These are phyloP conservation scores for Coprinellus aureogranulatus DNA, from an alignment of 768 basidiomycete genomes.

Conservation along the genomic window DNA sequence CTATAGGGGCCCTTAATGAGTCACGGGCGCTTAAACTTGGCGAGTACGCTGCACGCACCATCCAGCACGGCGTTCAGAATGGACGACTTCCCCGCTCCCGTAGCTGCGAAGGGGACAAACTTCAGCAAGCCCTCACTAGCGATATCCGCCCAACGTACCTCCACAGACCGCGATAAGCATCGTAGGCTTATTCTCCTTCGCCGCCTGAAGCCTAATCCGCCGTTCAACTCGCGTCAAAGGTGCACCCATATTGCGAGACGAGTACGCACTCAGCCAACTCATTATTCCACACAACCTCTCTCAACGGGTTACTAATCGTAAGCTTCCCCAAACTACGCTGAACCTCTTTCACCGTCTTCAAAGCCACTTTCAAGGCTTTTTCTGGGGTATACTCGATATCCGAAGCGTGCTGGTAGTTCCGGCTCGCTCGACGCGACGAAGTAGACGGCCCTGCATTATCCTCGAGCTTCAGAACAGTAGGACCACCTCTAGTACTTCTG, in stretches of 20 bases:
- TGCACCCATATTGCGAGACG: not conserved
- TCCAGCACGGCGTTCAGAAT: slow-evolving; percentile 60
- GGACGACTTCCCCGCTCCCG: slow-evolving; percentile 62
- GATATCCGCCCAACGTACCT: slow-evolving; percentile 30
- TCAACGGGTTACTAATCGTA: slow-evolving; percentile 50
- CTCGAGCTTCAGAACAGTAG: too few relatives aligned
- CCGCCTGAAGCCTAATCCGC: not conserved
- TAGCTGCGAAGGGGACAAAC: slow-evolving; percentile 32
- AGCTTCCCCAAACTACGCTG: slow-evolving; percentile 40
- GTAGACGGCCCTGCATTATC: not conserved
- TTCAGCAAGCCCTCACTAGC: not conserved
- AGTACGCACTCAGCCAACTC: slow-evolving; percentile 46
- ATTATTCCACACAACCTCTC: slow-evolving; percentile 58
- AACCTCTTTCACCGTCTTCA: slow-evolving; percentile 51
- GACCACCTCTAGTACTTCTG: too few relatives aligned
- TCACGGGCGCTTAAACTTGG: not conserved
- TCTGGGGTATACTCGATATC: slow-evolving; percentile 52
- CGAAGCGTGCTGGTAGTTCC: slow-evolving; percentile 29
- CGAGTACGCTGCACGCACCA: slow-evolving; percentile 42
- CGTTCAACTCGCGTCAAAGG: not conserved
- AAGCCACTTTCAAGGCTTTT: slow-evolving; percentile 45
- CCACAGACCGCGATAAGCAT: slow-evolving; percentile 67
- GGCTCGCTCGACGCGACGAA: not conserved
- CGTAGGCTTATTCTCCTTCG: slow-evolving; percentile 45
- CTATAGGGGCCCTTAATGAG: slow-evolving; percentile 22